Conservation (phyloP, 306 rosid genomes). For the Hylodesmum podocarpum region DNA sequence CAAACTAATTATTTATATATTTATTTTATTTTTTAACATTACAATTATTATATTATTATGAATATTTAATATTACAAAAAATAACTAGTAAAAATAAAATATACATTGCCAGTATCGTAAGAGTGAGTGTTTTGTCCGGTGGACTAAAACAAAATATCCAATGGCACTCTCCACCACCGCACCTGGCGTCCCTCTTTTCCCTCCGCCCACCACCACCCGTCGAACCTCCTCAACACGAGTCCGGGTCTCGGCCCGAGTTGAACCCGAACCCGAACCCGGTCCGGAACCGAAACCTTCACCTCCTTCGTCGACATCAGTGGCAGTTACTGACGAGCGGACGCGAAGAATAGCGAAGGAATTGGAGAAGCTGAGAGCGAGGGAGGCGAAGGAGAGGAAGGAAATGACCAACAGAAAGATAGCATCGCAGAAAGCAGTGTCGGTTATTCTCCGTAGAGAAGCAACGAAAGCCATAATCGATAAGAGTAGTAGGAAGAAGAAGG, state of each 20-base stretch:
- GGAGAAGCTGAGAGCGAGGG: conserved; percentile 51
- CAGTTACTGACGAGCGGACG: conserved; percentile 32
- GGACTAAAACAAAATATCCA: not conserved
- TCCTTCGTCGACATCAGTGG: not conserved
- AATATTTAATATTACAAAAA: no score
- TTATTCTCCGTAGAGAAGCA: conserved; percentile 81
- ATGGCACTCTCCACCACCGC: conserved; percentile 50
- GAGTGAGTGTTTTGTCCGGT: no score
- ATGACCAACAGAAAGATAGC: conserved; percentile 68
- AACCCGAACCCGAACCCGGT: not conserved
- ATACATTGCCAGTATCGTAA: no score
- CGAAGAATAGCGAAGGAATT: conserved; percentile 37
- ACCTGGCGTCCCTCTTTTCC: conserved; percentile 16
- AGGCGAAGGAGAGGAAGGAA: conserved; percentile 69
- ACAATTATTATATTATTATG: no score
- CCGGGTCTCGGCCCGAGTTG: not conserved
- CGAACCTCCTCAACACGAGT: not conserved
- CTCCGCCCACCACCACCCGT: conserved; percentile 19
- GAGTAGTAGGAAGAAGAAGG: conserved; percentile 61
- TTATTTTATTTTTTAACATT: no score
- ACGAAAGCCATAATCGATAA: conserved; percentile 78
- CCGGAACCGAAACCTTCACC: not conserved
- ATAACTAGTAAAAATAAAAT: no score
- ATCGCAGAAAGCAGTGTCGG: conserved; percentile 82
- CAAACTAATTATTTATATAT: no score